phyloP scores from a whole-genome alignment of 306 rosid genomes.

The Gastrolobium bilobum region DNA sequence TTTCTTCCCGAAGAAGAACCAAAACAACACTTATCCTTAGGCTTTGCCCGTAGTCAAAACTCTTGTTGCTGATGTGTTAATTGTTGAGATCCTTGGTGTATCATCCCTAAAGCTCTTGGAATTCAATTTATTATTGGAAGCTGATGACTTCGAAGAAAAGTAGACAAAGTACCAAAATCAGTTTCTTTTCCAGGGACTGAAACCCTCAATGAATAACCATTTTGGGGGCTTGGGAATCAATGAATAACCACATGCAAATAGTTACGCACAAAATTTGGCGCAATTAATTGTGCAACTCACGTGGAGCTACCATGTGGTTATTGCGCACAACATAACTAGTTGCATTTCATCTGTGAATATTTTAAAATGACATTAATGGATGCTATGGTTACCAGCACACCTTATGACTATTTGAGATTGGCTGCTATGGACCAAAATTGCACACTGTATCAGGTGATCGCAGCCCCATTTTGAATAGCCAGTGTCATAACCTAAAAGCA shows the following conservation, averaged over 20 bases:
- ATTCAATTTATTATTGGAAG: constrained; percentile 41
- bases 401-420: background rate
- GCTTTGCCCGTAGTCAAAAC: background rate
- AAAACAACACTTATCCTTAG: constrained; percentile 40
- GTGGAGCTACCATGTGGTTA: no score
- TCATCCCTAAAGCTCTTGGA: constrained; percentile 51
- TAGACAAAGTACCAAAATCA: constrained; percentile 93
- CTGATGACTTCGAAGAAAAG: constrained; percentile 58
- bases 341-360: no score
- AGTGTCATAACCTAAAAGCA: background rate
- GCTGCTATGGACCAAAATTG: background rate
- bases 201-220: constrained; percentile 36
- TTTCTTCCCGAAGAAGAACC: constrained; percentile 50
- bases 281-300: no score
- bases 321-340: no score
- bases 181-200: constrained; percentile 70
- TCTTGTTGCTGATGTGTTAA: background rate
- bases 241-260: background rate
- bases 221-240: no score
- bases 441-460: background rate
- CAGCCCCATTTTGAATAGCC: background rate
- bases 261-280: no score
- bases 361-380: no score
- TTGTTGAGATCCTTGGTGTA: constrained; percentile 32
- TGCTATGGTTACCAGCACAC: no score